Evolutionary conservation across 257 asterid genomes (phyloP).

Genomic region (Catharanthus roseus): DNA sequence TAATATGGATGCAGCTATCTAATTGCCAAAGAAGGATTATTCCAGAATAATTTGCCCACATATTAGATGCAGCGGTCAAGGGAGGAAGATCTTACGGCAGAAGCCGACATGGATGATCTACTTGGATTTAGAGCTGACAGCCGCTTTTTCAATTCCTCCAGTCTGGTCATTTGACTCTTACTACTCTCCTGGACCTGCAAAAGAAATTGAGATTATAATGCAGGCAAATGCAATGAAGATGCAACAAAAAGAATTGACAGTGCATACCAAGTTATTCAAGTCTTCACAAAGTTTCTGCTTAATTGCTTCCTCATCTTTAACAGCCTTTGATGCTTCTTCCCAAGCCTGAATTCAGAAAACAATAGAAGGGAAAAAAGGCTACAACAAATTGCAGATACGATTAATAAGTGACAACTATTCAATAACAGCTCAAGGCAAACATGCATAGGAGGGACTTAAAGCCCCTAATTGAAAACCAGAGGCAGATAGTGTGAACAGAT

Average conservation of each 20-base stretch:
- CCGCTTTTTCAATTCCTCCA: slow-evolving; percentile 87
- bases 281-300: slow-evolving; percentile 75
- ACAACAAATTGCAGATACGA: background rate
- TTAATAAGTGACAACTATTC: background rate
- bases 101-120: slow-evolving; percentile 43
- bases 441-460: background rate
- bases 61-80: slow-evolving; percentile 9
- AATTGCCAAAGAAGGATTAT: background rate
- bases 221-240: background rate
- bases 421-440: background rate
- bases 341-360: slow-evolving; percentile 43
- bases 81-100: slow-evolving; percentile 40
- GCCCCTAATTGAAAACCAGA: background rate
- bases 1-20: background rate
- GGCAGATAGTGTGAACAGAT: background rate
- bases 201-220: background rate
- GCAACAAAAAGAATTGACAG: slow-evolving; percentile 11
- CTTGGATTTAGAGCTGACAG: slow-evolving; percentile 81
- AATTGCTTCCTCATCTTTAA: slow-evolving; percentile 70
- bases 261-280: slow-evolving; percentile 54
- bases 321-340: slow-evolving; percentile 68
- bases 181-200: slow-evolving; percentile 84
- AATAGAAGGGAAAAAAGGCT: slow-evolving; percentile 11
- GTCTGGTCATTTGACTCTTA: slow-evolving; percentile 64
- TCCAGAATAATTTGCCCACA: background rate